phyloP scores from a whole-genome alignment of 441 rosid genomes.

The Croton laevigatus region DNA sequence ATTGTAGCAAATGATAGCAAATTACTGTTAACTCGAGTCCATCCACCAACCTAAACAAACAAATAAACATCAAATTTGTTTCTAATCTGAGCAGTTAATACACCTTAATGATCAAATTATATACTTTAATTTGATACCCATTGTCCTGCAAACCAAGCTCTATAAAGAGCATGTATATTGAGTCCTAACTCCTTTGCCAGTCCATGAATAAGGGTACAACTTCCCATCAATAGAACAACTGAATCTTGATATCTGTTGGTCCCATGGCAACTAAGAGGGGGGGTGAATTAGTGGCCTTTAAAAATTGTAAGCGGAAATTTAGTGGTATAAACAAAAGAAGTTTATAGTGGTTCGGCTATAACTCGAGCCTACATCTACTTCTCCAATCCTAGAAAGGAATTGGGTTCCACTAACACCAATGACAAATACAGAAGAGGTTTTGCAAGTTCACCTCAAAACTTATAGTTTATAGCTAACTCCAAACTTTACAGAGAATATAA shows the following conservation, averaged over 20 bases:
- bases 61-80: not conserved
- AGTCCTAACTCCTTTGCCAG: slow-evolving; percentile 63
- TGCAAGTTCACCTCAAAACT: too few species aligned
- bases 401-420: too few species aligned
- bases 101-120: not conserved
- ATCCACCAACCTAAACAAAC: slow-evolving; percentile 94
- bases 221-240: slow-evolving; percentile 86
- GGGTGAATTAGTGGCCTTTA: too few species aligned
- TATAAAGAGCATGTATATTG: slow-evolving; percentile 65
- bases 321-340: too few species aligned
- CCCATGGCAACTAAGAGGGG: too few species aligned
- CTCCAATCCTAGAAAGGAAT: too few species aligned
- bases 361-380: too few species aligned
- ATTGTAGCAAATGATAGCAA: slow-evolving; percentile 85
- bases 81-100: not conserved
- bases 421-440: too few species aligned
- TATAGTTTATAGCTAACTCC: too few species aligned
- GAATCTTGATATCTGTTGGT: slow-evolving; percentile 99
- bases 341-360: too few species aligned
- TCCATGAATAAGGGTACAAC: slow-evolving; percentile 63
- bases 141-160: slow-evolving; percentile 93
- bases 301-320: too few species aligned
- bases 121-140: slow-evolving; percentile 45
- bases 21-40: slow-evolving; percentile 89
- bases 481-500: too few species aligned